Conservation (phyloP, 2,329 filamentous ascomycete species). For the Alternaria sp. region DNA sequence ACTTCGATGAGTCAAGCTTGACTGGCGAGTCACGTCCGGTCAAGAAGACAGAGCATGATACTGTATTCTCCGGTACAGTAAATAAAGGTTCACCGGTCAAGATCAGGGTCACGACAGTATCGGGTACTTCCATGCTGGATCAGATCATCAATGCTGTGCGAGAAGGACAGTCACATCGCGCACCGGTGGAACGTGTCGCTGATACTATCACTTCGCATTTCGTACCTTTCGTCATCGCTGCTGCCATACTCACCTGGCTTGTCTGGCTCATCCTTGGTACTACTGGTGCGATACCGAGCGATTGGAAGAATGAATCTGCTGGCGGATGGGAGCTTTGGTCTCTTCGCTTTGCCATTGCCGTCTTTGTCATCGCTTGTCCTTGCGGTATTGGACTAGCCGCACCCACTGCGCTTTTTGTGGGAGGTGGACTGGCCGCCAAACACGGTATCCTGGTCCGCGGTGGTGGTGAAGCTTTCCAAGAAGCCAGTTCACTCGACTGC, state of each 20-base stretch:
- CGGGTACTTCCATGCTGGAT: conserved; percentile 77
- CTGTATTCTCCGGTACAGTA: conserved; percentile 74
- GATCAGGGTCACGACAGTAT: conserved; percentile 67
- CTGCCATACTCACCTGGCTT: conserved; percentile 74
- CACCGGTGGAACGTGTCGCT: conserved; percentile 76
- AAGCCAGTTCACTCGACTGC: conserved; percentile 77
- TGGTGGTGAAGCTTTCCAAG: conserved; percentile 84
- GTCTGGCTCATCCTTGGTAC: conserved; percentile 72
- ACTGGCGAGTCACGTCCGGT: conserved; percentile 78
- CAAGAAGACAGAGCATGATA: conserved; percentile 67
- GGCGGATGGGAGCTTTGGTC: conserved; percentile 77
- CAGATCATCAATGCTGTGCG: conserved; percentile 78
- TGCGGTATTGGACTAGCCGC: conserved; percentile 85
- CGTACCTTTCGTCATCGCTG: conserved; percentile 72
- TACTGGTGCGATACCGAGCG: conserved; percentile 61
- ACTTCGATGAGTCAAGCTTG: conserved; percentile 88
- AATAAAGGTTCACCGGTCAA: conserved; percentile 71
- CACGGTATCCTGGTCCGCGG: conserved; percentile 83
- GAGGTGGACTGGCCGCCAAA: conserved; percentile 78
- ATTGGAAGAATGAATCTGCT: conserved; percentile 60
- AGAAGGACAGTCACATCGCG: conserved; percentile 77
- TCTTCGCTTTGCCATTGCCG: conserved; percentile 82
- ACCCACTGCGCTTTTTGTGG: conserved; percentile 83
- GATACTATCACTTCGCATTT: conserved; percentile 78
- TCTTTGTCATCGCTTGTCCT: conserved; percentile 86